These are phyloP conservation scores for Vitis hybrid DNA, from an alignment of 177 flowering plant species.

Conservation along the genomic window DNA sequence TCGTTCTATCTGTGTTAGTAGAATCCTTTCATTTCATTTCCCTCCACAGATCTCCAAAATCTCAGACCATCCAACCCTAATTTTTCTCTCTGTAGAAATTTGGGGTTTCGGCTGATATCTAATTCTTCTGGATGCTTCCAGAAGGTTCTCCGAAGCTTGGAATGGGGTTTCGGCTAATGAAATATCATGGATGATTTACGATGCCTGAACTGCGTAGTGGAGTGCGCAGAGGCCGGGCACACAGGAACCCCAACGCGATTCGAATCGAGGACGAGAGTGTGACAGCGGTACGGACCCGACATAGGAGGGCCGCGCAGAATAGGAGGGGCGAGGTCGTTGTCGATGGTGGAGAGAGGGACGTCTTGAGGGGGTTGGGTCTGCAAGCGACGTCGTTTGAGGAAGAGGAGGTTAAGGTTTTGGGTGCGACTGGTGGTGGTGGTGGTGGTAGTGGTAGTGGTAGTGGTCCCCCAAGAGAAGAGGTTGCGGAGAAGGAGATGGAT, in stretches of 20 bases:
- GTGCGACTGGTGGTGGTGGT: conserved; percentile 8
- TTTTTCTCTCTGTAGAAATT: background rate
- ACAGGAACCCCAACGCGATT: conserved; percentile 17
- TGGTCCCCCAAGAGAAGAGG: conserved; percentile 11
- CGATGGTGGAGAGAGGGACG: background rate
- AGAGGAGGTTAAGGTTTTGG: conserved; percentile 23
- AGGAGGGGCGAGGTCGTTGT: conserved; percentile 24
- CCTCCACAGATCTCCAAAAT: conserved; percentile 31
- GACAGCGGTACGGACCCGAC: conserved; percentile 13
- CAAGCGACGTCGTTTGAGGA: conserved; percentile 16
- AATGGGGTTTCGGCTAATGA: background rate
- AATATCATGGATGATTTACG: conserved; percentile 32
- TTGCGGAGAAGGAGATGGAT: conserved; percentile 47
- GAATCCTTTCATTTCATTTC: conserved; percentile 16
- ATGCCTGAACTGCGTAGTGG: conserved; percentile 65
- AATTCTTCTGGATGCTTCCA: conserved; percentile 19
- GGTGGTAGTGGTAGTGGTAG: conserved; percentile 11
- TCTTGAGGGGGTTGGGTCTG: conserved; percentile 6
- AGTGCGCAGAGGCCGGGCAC: conserved; percentile 46
- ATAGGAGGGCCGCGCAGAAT: conserved; percentile 27
- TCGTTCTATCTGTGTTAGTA: background rate
- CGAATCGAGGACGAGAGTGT: background rate
- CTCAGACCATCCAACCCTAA: conserved; percentile 8
- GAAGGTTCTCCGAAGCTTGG: conserved; percentile 2
- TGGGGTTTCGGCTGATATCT: background rate